Base-by-base conservation (phyloP, 768 basidiomycete species). In the Exsudoporus frostii region DNA sequence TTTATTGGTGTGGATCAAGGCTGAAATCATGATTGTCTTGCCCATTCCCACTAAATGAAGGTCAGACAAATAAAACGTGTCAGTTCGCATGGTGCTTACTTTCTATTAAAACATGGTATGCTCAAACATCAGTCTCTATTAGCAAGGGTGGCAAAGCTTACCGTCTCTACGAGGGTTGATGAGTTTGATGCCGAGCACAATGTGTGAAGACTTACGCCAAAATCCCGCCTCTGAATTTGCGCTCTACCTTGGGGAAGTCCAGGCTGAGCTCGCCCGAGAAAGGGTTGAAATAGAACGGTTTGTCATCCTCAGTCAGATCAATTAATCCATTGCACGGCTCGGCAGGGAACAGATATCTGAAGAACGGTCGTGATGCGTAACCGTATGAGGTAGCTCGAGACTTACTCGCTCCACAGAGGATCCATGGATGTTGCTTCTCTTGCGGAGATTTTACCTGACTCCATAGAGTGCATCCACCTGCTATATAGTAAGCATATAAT, bases 391-490 rank as follows among this genome's bases (percentile, higher is more conserved):
- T 19, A 53, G 32, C 5, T 20, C 4, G 36, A 10, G 9, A 72
- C 84, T 63, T 65, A 98, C 92, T 92, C 83, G 74, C 87, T 87
- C 95, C 95, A 98, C 8, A 98, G 71, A 2, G 96, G 96, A 68
- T 98, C 92, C 80, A 98, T 85, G 5, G 88, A 89, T 15, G 67
- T 75, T 14, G 79, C 79, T 65, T 85, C 80, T 49, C 88, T 79
- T 59, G 83, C 89, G 50, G 87, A 83, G 57, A 77, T 75, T 19
- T 83, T 77, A 4, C 89, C 90, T 2, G 78, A 81, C 71, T 98
- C 96, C 48, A 93, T 76, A 3, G 89, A 88, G 58, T 84, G 74
- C 94, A 97, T 94, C 95, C 95, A 98, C 34, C 90, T 92, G 52
- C 14, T 44, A 30, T 22, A n/a, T 15, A 33, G 19, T 53, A 32